Evolutionary conservation across 306 rosid species (phyloP).

Genomic region (Prunus persica): Prunus_persica_NCBIv2 NC_034009.1:26294001-26294500

Average conservation of each 20-base stretch:
- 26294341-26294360: neutral
- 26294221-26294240: neutral
- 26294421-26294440: too few species aligned
- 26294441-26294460: too few species aligned
- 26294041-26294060: constrained; percentile 90
- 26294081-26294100: constrained; percentile 89
- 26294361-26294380: neutral
- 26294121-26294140: constrained; percentile 97
- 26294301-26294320: neutral
- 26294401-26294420: neutral
- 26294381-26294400: neutral
- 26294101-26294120: constrained; percentile 95
- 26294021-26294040: constrained; percentile 83
- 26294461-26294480: neutral
- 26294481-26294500: neutral
- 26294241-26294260: neutral
- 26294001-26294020: constrained; percentile 98
- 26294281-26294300: neutral
- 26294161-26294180: constrained; percentile 88
- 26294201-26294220: neutral
- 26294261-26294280: neutral
- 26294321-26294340: neutral
- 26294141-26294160: constrained; percentile 93
- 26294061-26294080: constrained; percentile 94
- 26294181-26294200: constrained; percentile 60